These are phyloP conservation scores for Fusarium oligoseptatum DNA, from an alignment of 2,329 filamentous ascomycete species.

Conservation along the genomic window DNA sequence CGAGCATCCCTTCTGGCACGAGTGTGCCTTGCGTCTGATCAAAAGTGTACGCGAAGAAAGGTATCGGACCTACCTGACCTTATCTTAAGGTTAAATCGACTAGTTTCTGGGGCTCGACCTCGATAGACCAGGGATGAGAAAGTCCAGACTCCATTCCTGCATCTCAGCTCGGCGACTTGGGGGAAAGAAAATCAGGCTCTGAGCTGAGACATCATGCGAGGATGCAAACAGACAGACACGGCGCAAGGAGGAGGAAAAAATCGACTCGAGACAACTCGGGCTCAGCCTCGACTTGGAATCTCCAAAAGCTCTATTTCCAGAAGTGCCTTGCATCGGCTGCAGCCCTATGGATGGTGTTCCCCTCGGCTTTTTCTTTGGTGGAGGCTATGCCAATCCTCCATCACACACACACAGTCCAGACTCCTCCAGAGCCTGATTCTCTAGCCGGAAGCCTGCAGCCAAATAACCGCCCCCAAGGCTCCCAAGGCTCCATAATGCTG, in stretches of 20 bases:
- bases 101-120: background rate
- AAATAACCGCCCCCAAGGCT: background rate
- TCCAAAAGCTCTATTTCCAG: background rate
- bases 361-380: background rate
- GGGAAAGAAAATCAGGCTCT: background rate
- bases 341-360: background rate
- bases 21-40: background rate
- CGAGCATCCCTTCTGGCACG: background rate
- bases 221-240: background rate
- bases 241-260: background rate
- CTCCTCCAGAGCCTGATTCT: background rate
- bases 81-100: background rate
- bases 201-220: background rate
- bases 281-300: background rate
- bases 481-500: background rate
- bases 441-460: background rate
- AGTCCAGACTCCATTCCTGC: background rate
- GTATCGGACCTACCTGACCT: background rate
- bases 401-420: background rate
- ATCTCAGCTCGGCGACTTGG: background rate
- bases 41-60: background rate
- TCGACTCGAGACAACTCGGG: background rate
- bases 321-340: background rate
- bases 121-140: background rate
- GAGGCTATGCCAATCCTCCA: background rate